phyloP scores from a whole-genome alignment of 2,329 filamentous ascomycete genomes.

The Paecilomyces niveus region DNA sequence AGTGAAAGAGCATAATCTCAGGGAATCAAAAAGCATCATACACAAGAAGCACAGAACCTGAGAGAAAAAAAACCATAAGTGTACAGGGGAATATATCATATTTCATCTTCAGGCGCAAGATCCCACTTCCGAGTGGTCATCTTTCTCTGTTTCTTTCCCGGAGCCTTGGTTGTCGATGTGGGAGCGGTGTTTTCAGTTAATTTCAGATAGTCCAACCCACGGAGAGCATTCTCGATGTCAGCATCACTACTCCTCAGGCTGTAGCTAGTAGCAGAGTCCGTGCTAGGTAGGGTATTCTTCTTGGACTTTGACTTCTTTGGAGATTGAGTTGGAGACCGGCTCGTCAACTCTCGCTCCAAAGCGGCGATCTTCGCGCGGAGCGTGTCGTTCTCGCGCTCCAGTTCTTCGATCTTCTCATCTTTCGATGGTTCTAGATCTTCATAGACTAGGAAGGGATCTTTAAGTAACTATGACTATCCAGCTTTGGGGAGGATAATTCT shows the following conservation, averaged over 20 bases:
- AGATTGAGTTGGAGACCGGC: slow-evolving; percentile 50
- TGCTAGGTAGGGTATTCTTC: slow-evolving; percentile 15
- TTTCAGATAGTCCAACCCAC: slow-evolving; percentile 32
- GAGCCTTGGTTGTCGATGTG: slow-evolving; percentile 17
- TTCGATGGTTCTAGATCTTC: slow-evolving; percentile 43
- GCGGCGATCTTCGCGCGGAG: slow-evolving; percentile 58
- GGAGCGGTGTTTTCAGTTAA: slow-evolving; percentile 26
- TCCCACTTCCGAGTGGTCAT: slow-evolving; percentile 43
- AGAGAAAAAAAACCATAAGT: neutral
- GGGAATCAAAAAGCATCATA: slow-evolving; percentile 8
- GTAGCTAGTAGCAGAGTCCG: slow-evolving; percentile 16
- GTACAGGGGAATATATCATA: slow-evolving; percentile 9
- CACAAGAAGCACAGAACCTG: neutral
- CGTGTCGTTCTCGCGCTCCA: slow-evolving; percentile 65
- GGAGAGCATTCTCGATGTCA: slow-evolving; percentile 32
- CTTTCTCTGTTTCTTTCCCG: slow-evolving; percentile 36
- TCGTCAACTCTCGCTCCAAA: slow-evolving; percentile 58
- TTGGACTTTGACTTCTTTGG: slow-evolving; percentile 40
- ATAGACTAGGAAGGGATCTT: slow-evolving; percentile 26
- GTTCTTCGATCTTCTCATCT: slow-evolving; percentile 55
- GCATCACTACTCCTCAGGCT: slow-evolving; percentile 30
- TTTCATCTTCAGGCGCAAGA: slow-evolving; percentile 36
- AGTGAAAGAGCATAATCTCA: slow-evolving; percentile 1
- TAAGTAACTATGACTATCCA: neutral
- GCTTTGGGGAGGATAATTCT: slow-evolving; percentile 11